A percentile compares a stretch with the other conserved stretches of the same genome.
Evolutionary conservation across 192 early-diverging fungal species (phyloP).

Genomic region (Chytriomyces confervae): DNA sequence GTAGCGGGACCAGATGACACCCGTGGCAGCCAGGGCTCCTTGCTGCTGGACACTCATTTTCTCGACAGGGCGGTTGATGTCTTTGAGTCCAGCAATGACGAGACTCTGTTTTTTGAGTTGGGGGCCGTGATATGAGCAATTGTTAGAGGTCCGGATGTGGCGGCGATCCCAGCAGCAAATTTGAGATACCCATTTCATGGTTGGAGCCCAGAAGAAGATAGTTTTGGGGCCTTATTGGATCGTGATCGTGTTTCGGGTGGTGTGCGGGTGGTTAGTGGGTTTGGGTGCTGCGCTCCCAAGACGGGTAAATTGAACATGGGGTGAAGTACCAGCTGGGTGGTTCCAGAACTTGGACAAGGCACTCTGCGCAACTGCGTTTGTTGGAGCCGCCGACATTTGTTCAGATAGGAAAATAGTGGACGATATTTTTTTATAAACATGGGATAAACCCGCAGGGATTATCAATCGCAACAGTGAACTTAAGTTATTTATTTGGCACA

Average conservation of each 20-base stretch:
- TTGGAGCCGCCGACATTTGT: constrained; percentile 11
- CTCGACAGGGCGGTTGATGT: constrained; percentile 88
- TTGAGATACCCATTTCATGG: constrained; percentile 82
- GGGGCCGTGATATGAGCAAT: background rate
- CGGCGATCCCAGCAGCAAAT: background rate
- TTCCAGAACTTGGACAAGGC: constrained; percentile 75
- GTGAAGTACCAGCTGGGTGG: constrained; percentile 63
- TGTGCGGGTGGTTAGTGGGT: background rate
- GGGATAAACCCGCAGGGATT: no score
- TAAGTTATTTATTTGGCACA: no score
- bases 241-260: background rate
- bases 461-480: no score
- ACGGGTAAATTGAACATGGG: background rate
- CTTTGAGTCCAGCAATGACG: constrained; percentile 91
- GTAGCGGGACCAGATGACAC: constrained; percentile 98
- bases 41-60: constrained; percentile 86
- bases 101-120: constrained; percentile 65
- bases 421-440: no score
- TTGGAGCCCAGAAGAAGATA: constrained; percentile 97
- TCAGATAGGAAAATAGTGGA: background rate
- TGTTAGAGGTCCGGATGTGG: background rate
- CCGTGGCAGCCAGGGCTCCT: constrained; percentile 86
- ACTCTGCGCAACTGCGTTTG: constrained; percentile 28
- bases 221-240: constrained; percentile 86
- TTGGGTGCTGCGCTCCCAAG: background rate